phyloP scores from a whole-genome alignment of 495 filamentous ascomycete species.

The Penicillium lagena region DNA sequence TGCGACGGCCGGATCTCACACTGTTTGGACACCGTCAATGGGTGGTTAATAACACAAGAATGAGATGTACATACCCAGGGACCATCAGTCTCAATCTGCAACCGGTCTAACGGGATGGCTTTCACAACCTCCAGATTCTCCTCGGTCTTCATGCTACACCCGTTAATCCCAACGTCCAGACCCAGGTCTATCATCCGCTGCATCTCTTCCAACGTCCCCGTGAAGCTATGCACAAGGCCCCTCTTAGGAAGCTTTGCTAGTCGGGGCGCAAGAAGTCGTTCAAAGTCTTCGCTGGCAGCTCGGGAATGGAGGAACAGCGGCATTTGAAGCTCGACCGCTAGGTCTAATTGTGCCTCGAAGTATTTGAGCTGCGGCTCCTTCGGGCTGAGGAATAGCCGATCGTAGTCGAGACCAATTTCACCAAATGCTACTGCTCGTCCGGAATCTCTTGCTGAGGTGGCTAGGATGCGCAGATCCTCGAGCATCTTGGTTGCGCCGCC shows the following conservation, averaged over 20 bases:
- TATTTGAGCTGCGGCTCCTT: conserved; percentile 76
- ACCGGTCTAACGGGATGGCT: conserved; percentile 60
- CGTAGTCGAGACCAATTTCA: conserved; percentile 95
- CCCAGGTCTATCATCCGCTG: conserved; percentile 64
- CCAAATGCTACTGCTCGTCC: conserved; percentile 75
- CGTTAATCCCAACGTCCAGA: conserved; percentile 81
- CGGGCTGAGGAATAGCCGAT: conserved; percentile 71
- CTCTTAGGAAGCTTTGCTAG: conserved; percentile 55
- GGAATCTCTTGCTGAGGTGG: conserved; percentile 32
- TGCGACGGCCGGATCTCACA: conserved; percentile 52
- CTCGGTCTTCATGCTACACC: conserved; percentile 86
- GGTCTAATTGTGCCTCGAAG: conserved; percentile 71
- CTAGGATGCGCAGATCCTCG: conserved; percentile 53
- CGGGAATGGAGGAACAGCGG: conserved; percentile 89
- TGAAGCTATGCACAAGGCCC: conserved; percentile 88
- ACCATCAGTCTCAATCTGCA: conserved; percentile 93
- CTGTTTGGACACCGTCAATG: conserved; percentile 15
- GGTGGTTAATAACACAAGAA: background rate
- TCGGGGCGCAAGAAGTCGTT: conserved; percentile 48
- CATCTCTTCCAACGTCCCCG: conserved; percentile 81
- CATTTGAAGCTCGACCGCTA: conserved; percentile 71
- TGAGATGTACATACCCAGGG: conserved; percentile 56
- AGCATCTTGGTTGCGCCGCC: conserved; percentile 52
- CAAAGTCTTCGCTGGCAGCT: conserved; percentile 78
- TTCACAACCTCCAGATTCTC: conserved; percentile 80